Percentiles rank a stretch among this genome's conserved stretches.
phyloP scores from a whole-genome alignment of 2,329 filamentous ascomycete genomes.

The Achaetomium macrosporum region DNA sequence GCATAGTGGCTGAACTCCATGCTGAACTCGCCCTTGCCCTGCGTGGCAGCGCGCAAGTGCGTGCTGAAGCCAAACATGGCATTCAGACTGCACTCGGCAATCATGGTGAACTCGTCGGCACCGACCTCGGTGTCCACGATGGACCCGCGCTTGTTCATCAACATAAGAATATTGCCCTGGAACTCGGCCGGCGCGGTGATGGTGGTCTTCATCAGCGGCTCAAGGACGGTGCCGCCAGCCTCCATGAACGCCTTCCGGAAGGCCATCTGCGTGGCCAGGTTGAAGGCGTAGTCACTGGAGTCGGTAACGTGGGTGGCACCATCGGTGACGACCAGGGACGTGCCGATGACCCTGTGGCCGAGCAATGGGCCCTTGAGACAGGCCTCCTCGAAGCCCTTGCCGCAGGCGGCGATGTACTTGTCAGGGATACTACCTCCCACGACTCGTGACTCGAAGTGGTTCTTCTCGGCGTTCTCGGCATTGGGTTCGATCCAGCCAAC shows the following conservation, averaged over 20 bases:
- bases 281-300: conserved; percentile 95
- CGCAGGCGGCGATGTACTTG: conserved; percentile 90
- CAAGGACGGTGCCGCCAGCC: conserved; percentile 76
- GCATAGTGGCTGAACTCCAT: conserved; percentile 99
- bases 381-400: conserved; percentile 83
- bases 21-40: conserved; percentile 96
- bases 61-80: conserved; percentile 97
- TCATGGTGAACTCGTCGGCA: conserved; percentile 85
- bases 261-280: conserved; percentile 86
- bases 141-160: conserved; percentile 93
- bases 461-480: conserved; percentile 58
- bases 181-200: conserved; percentile 96
- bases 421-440: conserved; percentile 87
- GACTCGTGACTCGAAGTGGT: conserved; percentile 82
- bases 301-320: conserved; percentile 97
- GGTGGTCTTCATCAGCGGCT: conserved; percentile 97
- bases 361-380: conserved; percentile 85
- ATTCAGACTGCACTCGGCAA: conserved; percentile 88
- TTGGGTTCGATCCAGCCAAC: conserved; percentile 88
- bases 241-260: conserved; percentile 90
- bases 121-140: conserved; percentile 96
- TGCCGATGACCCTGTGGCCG: conserved; percentile 86
- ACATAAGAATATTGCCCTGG: conserved; percentile 88
- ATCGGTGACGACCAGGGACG: conserved; percentile 88
- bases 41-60: conserved; percentile 84